Conservation (phyloP, 2,329 filamentous ascomycete species). For the Talaromyces sp. region DNA sequence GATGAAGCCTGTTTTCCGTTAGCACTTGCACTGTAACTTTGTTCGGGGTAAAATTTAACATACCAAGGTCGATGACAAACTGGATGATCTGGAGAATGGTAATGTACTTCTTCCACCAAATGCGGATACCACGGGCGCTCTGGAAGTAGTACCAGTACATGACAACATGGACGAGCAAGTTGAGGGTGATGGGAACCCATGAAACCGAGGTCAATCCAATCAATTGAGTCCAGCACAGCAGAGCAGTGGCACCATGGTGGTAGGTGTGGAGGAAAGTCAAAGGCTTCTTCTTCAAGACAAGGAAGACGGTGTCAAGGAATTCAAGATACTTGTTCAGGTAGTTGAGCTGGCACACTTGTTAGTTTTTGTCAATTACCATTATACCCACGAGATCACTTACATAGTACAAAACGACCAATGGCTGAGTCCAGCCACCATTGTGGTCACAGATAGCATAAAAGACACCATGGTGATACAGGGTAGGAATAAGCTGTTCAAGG, state of each 20-base stretch:
- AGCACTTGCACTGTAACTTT: not conserved
- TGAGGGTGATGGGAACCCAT: conserved; percentile 90
- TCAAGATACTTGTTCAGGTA: conserved; percentile 98
- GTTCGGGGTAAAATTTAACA: conserved; percentile 31
- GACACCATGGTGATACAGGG: conserved; percentile 72
- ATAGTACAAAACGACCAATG: conserved; percentile 92
- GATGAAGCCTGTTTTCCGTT: conserved; percentile 72
- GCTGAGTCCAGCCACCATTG: conserved; percentile 88
- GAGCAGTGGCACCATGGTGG: conserved; percentile 93
- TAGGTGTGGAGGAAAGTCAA: conserved; percentile 99
- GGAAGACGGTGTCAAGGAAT: conserved; percentile 89
- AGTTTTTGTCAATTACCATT: conserved; percentile 29
- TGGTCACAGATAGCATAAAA: conserved; percentile 79
- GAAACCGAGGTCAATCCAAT: conserved; percentile 89
- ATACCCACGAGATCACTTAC: conserved; percentile 54
- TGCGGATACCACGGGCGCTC: conserved; percentile 87
- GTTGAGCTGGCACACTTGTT: conserved; percentile 65
- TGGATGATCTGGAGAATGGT: conserved; percentile 95
- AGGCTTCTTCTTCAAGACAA: conserved; percentile 99
- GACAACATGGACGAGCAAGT: conserved; percentile 90
- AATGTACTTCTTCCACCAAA: conserved; percentile 99
- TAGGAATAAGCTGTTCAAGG: conserved; percentile 85
- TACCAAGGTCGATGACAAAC: conserved; percentile 95
- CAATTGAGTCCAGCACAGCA: conserved; percentile 96
- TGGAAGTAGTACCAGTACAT: conserved; percentile 99